Conservation (phyloP, 2,329 filamentous ascomycete species). For the Chaetomiaceae sp. region DNA sequence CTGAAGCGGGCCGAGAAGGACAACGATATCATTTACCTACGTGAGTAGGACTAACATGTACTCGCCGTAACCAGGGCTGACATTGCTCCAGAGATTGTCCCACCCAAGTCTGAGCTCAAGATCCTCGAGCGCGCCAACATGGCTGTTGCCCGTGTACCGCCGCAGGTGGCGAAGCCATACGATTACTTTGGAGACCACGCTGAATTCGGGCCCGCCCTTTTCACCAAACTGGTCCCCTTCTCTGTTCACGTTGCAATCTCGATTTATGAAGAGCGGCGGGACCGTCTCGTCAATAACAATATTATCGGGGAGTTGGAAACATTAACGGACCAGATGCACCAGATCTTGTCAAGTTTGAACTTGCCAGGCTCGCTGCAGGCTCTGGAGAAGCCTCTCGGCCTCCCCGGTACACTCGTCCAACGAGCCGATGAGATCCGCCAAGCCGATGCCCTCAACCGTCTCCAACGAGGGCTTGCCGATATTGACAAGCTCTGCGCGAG, state of each 20-base stretch:
- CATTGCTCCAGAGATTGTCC: conserved; percentile 57
- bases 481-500: conserved; percentile 82
- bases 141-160: conserved; percentile 72
- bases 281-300: conserved; percentile 81
- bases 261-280: conserved; percentile 87
- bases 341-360: conserved; percentile 73
- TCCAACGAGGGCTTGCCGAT: conserved; percentile 77
- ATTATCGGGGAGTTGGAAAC: conserved; percentile 80
- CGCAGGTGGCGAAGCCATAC: conserved; percentile 74
- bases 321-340: conserved; percentile 73
- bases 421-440: conserved; percentile 93
- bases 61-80: conserved; percentile 15
- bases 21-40: conserved; percentile 90
- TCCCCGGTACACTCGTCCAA: conserved; percentile 77
- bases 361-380: conserved; percentile 90
- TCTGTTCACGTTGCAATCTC: conserved; percentile 91
- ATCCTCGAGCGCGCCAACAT: conserved; percentile 82
- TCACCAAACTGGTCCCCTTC: conserved; percentile 88
- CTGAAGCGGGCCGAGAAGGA: conserved; percentile 90
- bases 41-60: conserved; percentile 52
- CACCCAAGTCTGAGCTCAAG: conserved; percentile 81
- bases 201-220: conserved; percentile 78
- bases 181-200: conserved; percentile 72
- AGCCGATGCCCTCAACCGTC: conserved; percentile 72
- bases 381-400: conserved; percentile 84